Percentiles rank a stretch among this genome's conserved stretches.
These are phyloP conservation scores for Dalbergia cochinchinensis DNA, from an alignment of 306 rosid species.

Conservation along the genomic window DNA sequence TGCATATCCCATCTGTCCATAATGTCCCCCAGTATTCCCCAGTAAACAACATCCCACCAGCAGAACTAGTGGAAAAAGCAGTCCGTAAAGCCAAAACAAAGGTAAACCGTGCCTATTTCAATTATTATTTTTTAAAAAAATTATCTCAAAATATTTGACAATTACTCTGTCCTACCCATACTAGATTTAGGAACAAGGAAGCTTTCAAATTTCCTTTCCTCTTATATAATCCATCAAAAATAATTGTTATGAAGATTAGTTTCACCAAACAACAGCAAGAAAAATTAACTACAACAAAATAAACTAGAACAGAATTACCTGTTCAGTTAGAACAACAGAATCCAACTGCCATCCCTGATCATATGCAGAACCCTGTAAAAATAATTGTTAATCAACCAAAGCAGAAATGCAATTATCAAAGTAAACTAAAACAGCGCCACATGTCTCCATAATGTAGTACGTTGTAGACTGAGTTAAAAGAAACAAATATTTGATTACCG, in stretches of 20 bases:
- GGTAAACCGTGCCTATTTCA: neutral
- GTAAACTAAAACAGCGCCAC: constrained; percentile 13
- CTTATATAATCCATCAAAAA: neutral
- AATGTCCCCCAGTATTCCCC: neutral
- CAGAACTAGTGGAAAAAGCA: neutral
- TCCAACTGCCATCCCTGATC: constrained; percentile 94
- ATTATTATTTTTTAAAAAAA: neutral
- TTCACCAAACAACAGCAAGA: constrained; percentile 22
- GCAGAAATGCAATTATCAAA: constrained; percentile 34
- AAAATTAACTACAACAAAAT: constrained; percentile 1
- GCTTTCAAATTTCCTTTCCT: neutral
- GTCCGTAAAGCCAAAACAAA: neutral
- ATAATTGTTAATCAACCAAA: constrained; percentile 49
- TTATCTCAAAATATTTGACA: neutral
- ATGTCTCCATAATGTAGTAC: constrained; percentile 20
- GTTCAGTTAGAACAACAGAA: constrained; percentile 70
- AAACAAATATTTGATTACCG: constrained; percentile 64
- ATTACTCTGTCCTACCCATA: neutral
- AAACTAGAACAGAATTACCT: constrained; percentile 54
- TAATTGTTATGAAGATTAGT: neutral
- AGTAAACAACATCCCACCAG: neutral
- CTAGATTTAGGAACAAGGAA: neutral
- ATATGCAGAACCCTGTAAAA: constrained; percentile 76
- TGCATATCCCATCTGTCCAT: neutral
- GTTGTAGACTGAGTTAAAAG: constrained; percentile 11